These are phyloP conservation scores for Russula ochroleuca DNA, from an alignment of 768 basidiomycete genomes.

Conservation along the genomic window DNA sequence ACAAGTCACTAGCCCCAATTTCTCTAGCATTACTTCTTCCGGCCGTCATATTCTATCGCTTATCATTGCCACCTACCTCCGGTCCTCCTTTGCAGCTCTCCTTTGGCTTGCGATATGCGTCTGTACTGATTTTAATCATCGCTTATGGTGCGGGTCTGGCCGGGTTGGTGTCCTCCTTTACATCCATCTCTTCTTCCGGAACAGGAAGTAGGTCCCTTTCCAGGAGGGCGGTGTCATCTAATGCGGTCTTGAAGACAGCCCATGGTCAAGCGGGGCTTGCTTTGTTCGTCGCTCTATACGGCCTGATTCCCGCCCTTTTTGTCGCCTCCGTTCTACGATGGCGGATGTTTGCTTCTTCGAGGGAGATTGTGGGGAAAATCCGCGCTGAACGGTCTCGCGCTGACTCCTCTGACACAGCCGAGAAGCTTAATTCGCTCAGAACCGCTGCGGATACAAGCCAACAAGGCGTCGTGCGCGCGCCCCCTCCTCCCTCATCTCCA, in stretches of 20 bases:
- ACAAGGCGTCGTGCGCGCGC: slow-evolving; percentile 28
- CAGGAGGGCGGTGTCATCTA: slow-evolving; percentile 36
- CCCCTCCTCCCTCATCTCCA: slow-evolving; percentile 33
- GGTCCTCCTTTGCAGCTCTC: slow-evolving; percentile 29
- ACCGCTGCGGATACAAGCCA: slow-evolving; percentile 15
- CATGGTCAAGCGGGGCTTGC: slow-evolving; percentile 65
- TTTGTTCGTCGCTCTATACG: slow-evolving; percentile 60
- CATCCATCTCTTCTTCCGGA: slow-evolving; percentile 41
- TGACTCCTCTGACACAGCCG: slow-evolving; percentile 40
- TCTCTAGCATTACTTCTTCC: slow-evolving; percentile 46
- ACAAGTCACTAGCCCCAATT: slow-evolving; percentile 47
- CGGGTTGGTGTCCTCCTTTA: slow-evolving; percentile 61
- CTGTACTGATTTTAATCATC: slow-evolving; percentile 40
- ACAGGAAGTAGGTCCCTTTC: slow-evolving; percentile 15
- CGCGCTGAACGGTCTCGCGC: slow-evolving; percentile 30
- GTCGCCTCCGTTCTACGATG: slow-evolving; percentile 31
- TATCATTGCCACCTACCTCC: slow-evolving; percentile 40
- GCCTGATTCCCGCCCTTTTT: slow-evolving; percentile 43
- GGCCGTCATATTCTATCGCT: slow-evolving; percentile 40
- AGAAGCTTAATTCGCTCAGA: slow-evolving; percentile 36
- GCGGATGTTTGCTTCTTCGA: slow-evolving; percentile 17
- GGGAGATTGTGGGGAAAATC: slow-evolving; percentile 11
- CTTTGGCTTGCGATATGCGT: slow-evolving; percentile 36
- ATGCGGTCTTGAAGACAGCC: slow-evolving; percentile 46
- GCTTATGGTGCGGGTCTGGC: slow-evolving; percentile 59